Evolutionary conservation across 176 grass and related monocot species (phyloP), one percentile per base, ranked within the genome.

Genomic region (Alopecurus myosuroides): DNA sequence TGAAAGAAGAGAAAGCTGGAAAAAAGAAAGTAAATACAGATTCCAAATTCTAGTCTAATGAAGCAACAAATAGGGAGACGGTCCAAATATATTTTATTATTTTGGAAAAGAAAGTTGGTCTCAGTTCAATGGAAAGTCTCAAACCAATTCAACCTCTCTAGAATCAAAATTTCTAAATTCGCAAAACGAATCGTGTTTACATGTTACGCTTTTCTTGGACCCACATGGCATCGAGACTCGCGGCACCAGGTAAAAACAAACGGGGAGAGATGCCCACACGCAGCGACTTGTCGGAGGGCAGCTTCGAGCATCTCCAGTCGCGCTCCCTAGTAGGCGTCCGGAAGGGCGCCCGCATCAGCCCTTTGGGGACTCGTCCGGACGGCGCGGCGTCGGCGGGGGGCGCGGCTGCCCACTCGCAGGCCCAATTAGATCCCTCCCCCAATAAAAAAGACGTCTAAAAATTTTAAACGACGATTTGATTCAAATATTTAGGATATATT

Each of bases 171-270:
- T 74, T 28, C 71, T 26, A 31, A 50, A 74, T 17, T n/a, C 11
- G 49, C 31, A 53, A 45, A 72, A 50, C 19, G 31, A 36, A 36
- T 12, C 77, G n/a, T 73, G 77, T 62, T 26, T 62, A 49, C 70
- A 20, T 20, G 10, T 52, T 60, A 79, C 49, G 33, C 63, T 49
- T 2, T 31, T 60, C 11, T 14, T 1, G 61, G 78, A 1, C 86
- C 86, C 86, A 88, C 86, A n/a, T 69, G 72, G 72, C 79, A 82
- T 79, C 49, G 71, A 81, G 12, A 0, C n/a, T n/a, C n/a, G 22
- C 10, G 41, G 6, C 23, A 71, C 48, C 37, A 12, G 49, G 36
- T 23, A 14, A 11, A 11, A 81, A 52, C 44, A 25, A 55, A 34
- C 2, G 0, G 46, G 36, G 29, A 0, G 56, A 53, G 28, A 65